Conservation (phyloP, 768 basidiomycete species). For the Kwoniella newhampshirensis region DNA sequence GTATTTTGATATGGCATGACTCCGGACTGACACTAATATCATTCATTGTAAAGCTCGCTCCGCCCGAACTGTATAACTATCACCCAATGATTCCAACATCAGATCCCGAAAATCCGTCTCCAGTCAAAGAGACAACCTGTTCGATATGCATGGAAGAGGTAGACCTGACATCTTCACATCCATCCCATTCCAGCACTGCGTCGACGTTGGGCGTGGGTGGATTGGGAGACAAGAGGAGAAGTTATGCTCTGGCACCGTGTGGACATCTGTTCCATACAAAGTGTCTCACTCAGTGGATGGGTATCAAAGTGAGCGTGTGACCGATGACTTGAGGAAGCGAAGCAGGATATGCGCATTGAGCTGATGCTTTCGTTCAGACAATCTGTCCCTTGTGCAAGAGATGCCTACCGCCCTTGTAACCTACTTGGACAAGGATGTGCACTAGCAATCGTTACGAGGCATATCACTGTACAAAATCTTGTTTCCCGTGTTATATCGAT, state of each 20-base stretch:
- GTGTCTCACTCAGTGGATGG: conserved; percentile 62
- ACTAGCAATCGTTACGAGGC: too few species aligned
- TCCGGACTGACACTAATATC: too few species aligned
- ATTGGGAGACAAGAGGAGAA: conserved; percentile 15
- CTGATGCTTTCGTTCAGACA: conserved; percentile 61
- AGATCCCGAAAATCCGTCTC: conserved; percentile 66
- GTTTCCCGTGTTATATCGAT: too few species aligned
- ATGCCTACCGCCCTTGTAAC: conserved; percentile 72
- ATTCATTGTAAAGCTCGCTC: conserved; percentile 63
- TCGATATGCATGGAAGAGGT: conserved; percentile 93
- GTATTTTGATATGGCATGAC: too few species aligned
- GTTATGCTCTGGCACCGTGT: conserved; percentile 83
- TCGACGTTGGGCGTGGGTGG: conserved; percentile 57
- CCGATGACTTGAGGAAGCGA: conserved; percentile 56
- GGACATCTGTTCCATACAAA: conserved; percentile 87
- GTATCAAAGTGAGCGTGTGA: conserved; percentile 60
- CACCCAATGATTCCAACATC: conserved; percentile 68
- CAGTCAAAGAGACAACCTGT: conserved; percentile 65
- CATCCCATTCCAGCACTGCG: conserved; percentile 50
- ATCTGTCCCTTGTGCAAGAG: conserved; percentile 90
- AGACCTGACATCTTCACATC: conserved; percentile 55
- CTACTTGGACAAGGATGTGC: too few species aligned
- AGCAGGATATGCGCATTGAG: conserved; percentile 59
- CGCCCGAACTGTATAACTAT: conserved; percentile 72
- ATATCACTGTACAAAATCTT: too few species aligned